Conservation (phyloP, 164 flowering plant species). For the Magnolia changhungtana region DNA sequence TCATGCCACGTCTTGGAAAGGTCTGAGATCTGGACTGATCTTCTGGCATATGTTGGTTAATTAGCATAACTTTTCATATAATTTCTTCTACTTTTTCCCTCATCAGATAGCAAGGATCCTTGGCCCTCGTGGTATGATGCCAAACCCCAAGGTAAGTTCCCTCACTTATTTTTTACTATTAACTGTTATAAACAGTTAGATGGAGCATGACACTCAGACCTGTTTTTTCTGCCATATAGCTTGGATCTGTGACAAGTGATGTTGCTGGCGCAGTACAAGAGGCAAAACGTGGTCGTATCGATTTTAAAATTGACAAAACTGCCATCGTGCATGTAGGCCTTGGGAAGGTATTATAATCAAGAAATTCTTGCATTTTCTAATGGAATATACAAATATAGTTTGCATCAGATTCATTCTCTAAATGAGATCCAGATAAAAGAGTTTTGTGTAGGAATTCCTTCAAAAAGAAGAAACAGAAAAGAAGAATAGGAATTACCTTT, state of each 20-base stretch:
- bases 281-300: slow-evolving; percentile 61
- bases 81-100: slow-evolving; percentile 1
- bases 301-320: slow-evolving; percentile 79
- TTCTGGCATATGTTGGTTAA: neutral
- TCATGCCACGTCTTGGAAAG: slow-evolving; percentile 70
- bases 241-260: slow-evolving; percentile 77
- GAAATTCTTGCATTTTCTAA: neutral
- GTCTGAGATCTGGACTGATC: slow-evolving; percentile 29
- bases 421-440: neutral
- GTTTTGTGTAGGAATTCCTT: neutral
- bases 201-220: neutral
- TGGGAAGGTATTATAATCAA: slow-evolving; percentile 65
- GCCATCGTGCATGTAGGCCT: slow-evolving; percentile 88
- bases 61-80: neutral
- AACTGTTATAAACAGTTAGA: neutral
- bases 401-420: neutral
- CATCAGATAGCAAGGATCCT: slow-evolving; percentile 72
- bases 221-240: slow-evolving; percentile 33
- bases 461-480: neutral
- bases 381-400: too few species aligned
- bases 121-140: slow-evolving; percentile 69
- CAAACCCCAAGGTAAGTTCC: slow-evolving; percentile 67
- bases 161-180: neutral
- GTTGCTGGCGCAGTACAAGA: slow-evolving; percentile 66
- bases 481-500: neutral